A percentile compares a stretch with the other conserved stretches of the same genome.
These are phyloP conservation scores for Circinella umbellata DNA, from an alignment of 371 early-diverging fungal genomes.

Conservation along the genomic window DNA sequence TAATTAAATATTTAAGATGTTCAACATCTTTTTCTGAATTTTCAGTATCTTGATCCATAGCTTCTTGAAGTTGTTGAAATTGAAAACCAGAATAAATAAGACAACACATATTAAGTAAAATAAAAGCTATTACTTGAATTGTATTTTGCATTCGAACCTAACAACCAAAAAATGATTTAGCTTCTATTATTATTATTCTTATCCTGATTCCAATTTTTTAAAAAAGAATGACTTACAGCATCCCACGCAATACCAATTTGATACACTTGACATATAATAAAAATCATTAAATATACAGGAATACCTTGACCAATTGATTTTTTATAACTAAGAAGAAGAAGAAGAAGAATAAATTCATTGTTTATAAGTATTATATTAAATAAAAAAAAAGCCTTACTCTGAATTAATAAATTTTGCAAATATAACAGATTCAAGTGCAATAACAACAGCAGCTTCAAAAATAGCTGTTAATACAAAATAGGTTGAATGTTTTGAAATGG, in stretches of 20 bases:
- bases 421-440: constrained; percentile 69
- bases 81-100: constrained; percentile 83
- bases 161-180: too few species aligned
- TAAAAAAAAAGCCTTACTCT: constrained; percentile 6
- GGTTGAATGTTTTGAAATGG: constrained; percentile 47
- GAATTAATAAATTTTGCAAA: constrained; percentile 57
- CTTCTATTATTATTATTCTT: too few species aligned
- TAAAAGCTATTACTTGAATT: constrained; percentile 85
- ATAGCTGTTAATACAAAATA: constrained; percentile 47
- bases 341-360: not conserved
- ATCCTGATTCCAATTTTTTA: too few species aligned
- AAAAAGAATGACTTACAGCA: constrained; percentile 64
- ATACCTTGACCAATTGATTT: constrained; percentile 48
- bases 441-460: constrained; percentile 73
- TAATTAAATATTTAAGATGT: constrained; percentile 24
- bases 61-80: constrained; percentile 52
- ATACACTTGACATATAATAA: constrained; percentile 76
- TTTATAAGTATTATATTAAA: too few species aligned
- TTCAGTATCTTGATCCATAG: constrained; percentile 21
- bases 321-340: constrained; percentile 28
- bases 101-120: constrained; percentile 80
- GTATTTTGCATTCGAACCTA: constrained; percentile 85
- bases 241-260: constrained; percentile 76
- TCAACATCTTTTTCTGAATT: not conserved
- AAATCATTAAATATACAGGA: constrained; percentile 80